Percentiles rank a stretch among this genome's conserved stretches.
phyloP scores from a whole-genome alignment of 257 asterid species.

The Solanum tacnaense region DNA sequence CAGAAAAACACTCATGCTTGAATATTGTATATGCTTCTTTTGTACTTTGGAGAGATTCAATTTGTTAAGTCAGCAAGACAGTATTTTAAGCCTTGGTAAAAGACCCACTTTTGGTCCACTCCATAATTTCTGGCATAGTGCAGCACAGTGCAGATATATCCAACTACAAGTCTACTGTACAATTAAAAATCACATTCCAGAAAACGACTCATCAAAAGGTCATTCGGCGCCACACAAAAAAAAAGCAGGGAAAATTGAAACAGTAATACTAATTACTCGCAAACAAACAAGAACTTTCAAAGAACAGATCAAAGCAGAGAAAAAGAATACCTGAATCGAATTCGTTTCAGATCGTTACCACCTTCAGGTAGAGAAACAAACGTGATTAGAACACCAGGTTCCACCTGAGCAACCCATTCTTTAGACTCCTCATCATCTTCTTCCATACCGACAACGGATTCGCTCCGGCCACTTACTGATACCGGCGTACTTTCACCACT shows the following conservation, averaged over 20 bases:
- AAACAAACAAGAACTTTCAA: slow-evolving; percentile 35
- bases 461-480: slow-evolving; percentile 76
- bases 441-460: slow-evolving; percentile 61
- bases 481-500: slow-evolving; percentile 87
- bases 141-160: slow-evolving; percentile 39
- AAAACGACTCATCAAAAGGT: slow-evolving; percentile 26
- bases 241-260: slow-evolving; percentile 9
- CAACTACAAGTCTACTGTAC: slow-evolving; percentile 31
- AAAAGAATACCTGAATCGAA: slow-evolving; percentile 67
- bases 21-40: not conserved
- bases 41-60: slow-evolving; percentile 11
- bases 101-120: slow-evolving; percentile 62
- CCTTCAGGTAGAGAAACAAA: slow-evolving; percentile 74
- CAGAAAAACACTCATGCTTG: not conserved
- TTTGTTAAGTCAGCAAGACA: slow-evolving; percentile 31
- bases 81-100: slow-evolving; percentile 19
- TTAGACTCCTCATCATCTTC: slow-evolving; percentile 55
- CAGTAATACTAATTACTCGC: slow-evolving; percentile 26
- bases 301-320: not conserved
- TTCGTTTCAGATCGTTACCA: slow-evolving; percentile 87
- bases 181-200: slow-evolving; percentile 17
- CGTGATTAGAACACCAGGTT: slow-evolving; percentile 91
- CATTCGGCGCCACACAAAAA: slow-evolving; percentile 2
- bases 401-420: slow-evolving; percentile 98
- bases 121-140: slow-evolving; percentile 44